A percentile compares a stretch with the other conserved stretches of the same genome.
phyloP scores from a whole-genome alignment of 129 eudicot genomes.

The Chrysanthemum makinoi region DNA sequence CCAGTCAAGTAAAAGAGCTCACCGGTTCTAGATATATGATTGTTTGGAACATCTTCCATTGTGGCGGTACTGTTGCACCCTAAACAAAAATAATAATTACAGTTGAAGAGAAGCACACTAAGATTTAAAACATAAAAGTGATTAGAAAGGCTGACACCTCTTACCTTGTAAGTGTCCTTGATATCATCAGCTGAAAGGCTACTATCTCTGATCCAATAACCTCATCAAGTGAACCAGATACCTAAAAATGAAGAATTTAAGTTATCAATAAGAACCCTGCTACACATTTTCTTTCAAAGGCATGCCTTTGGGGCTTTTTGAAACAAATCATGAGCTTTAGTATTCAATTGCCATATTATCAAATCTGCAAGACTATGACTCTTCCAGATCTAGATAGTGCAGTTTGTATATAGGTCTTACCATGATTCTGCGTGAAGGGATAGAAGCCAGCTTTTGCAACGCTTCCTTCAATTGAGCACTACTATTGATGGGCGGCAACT shows the following conservation, averaged over 20 bases:
- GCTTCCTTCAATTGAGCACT: constrained; percentile 84
- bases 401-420: constrained; percentile 36
- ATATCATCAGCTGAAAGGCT: constrained; percentile 52
- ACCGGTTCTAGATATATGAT: constrained; percentile 79
- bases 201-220: constrained; percentile 35
- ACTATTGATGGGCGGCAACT: constrained; percentile 68
- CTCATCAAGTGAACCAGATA: constrained; percentile 31
- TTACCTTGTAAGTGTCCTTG: constrained; percentile 66
- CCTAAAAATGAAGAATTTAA: constrained; percentile 30
- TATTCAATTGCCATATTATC: too few relatives aligned
- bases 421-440: constrained; percentile 71
- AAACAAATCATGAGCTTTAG: too few relatives aligned
- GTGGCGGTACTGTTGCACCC: constrained; percentile 68
- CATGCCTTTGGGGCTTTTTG: too few relatives aligned
- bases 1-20: constrained; percentile 22
- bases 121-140: neutral
- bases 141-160: neutral
- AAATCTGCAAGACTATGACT: too few relatives aligned
- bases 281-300: neutral
- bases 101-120: neutral
- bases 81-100: constrained; percentile 23
- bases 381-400: too few relatives aligned
- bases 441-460: constrained; percentile 74
- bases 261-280: neutral
- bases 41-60: constrained; percentile 89